These are phyloP conservation scores for Cordyceps tenuipes DNA, from an alignment of 2,329 filamentous ascomycete species.

Conservation along the genomic window DNA sequence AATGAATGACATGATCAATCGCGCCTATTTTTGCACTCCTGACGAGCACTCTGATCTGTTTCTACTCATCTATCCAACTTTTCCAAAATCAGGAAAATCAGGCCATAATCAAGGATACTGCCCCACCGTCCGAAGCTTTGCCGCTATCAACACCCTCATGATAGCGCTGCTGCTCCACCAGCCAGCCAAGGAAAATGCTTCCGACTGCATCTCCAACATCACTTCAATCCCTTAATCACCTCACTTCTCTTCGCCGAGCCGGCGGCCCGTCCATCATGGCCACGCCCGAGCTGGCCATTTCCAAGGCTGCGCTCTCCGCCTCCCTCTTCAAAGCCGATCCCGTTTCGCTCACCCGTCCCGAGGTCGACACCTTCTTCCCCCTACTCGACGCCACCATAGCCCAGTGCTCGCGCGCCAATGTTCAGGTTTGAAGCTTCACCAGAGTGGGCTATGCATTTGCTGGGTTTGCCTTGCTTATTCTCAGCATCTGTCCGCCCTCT, in stretches of 20 bases:
- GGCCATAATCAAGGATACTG: not conserved
- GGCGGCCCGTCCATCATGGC: slow-evolving; percentile 41
- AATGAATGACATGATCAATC: slow-evolving; percentile 1
- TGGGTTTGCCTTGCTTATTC: not conserved
- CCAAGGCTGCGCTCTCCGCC: slow-evolving; percentile 70
- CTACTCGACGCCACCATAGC: slow-evolving; percentile 56
- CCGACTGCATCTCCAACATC: not conserved
- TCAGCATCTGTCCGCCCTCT: not conserved
- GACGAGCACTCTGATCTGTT: not conserved
- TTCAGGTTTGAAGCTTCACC: slow-evolving; percentile 66
- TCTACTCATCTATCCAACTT: not conserved
- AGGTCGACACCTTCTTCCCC: slow-evolving; percentile 61
- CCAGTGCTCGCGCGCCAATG: slow-evolving; percentile 70
- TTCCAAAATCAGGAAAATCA: slow-evolving; percentile 9
- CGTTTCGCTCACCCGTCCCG: slow-evolving; percentile 56
- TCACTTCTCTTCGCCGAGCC: not conserved
- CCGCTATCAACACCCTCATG: not conserved
- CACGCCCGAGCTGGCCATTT: slow-evolving; percentile 62
- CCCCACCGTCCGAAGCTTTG: slow-evolving; percentile 12
- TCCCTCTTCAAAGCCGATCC: slow-evolving; percentile 68
- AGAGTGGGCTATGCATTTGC: not conserved
- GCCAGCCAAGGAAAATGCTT: not conserved
- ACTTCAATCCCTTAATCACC: not conserved
- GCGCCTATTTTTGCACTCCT: not conserved
- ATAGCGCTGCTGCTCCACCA: not conserved